Evolutionary conservation across 2,329 filamentous ascomycete species (phyloP), one percentile per base, ranked within the genome.

Genomic region (Pezicula radicicola): DNA sequence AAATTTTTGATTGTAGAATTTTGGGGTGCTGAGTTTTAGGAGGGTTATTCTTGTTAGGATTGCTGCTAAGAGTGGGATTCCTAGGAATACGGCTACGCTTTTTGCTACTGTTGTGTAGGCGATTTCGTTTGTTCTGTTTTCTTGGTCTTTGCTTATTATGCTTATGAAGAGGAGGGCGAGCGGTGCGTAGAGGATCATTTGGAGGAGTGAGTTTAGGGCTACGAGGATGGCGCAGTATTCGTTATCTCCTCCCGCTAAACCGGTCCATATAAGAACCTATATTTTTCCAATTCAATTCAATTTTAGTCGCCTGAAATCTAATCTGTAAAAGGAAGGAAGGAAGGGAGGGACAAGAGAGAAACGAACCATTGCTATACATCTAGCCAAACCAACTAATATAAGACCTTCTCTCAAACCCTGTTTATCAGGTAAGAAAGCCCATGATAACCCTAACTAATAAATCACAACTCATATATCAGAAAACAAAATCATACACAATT

Each of bases 211-310:
- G 68, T 91, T 91, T 61, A 90, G 72, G 12, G 87, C 87, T 0
- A 91, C 88, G 1, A 91, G 78, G 48, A 91, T 87, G 13, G 90
- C 91, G 67, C 90, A 96, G 68, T 95, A 96, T 60, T 95, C 87
- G 6, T 70, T 73, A 58, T 95, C 87, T 5, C 91, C 91, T 1
- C 84, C 85, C 0, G 91, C 89, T 0, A 91, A 73, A 4, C 81
- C 82, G 0, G 83, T 94, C 91, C 89, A 95, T 54, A 96, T 87
- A 5, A 89, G 70, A 2, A 66, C 53, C 57, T 60, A n/a, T n/a
- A 28, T 45, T 8, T 3, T 12, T 15, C 44, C 36, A 33, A 41
- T 28, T 16, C 30, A 3, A 25, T 25, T 25, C 6, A 25, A 25
- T 6, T 25, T 25, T 25, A 25, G 25, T 6, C 6, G 3, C 25